Evolutionary conservation across 2,329 filamentous ascomycete genomes (phyloP), one percentile per base, ranked within the genome.

Genomic region (Fusarium mexicanum): DNA sequence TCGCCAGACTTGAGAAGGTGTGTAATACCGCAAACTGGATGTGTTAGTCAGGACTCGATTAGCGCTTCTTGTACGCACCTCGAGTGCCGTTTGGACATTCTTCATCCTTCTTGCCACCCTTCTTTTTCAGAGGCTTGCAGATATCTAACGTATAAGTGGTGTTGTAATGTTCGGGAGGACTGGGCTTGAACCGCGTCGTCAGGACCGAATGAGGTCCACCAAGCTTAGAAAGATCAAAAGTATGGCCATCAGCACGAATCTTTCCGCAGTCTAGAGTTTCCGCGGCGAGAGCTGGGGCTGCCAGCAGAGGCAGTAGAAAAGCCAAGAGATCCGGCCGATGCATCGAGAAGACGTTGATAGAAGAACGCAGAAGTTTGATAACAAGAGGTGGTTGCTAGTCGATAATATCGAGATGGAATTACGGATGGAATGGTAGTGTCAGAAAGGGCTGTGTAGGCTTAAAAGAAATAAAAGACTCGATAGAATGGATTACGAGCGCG

Each of bases 111-210:
- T 85, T 83, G 3, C 88, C 88, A 48, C 89, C 89, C 57, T 86
- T 88, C 80, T 89, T 88, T 81, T 89, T 89, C 73, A 98, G 84
- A 12, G 89, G 86, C 60, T 86, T 83, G 84, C 94, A 97, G 55
- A 97, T 86, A 78, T 97, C 93, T 65, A 97, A 80, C 2, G 93
- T 95, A 82, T 94, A 97, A 48, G 94, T 96, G 33, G 91, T 94
- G 81, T 96, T 96, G 65, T 76, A 75, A 60, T 83, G 79, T 69
- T 86, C 86, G 35, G 89, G 85, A 22, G 86, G 85, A 22, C 85
- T 87, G 26, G 87, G 86, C 40, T 87, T 82, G 72, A 86, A 85
- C 75, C 86, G 86, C 78, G 85, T 86, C 55, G 89, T 89, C 62
- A 94, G 87, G 43, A 94, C 91, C 1, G 91, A 89, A 80, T 92